Conservation (phyloP, 2,329 filamentous ascomycete species). For the Raffaelea albimanens region DNA sequence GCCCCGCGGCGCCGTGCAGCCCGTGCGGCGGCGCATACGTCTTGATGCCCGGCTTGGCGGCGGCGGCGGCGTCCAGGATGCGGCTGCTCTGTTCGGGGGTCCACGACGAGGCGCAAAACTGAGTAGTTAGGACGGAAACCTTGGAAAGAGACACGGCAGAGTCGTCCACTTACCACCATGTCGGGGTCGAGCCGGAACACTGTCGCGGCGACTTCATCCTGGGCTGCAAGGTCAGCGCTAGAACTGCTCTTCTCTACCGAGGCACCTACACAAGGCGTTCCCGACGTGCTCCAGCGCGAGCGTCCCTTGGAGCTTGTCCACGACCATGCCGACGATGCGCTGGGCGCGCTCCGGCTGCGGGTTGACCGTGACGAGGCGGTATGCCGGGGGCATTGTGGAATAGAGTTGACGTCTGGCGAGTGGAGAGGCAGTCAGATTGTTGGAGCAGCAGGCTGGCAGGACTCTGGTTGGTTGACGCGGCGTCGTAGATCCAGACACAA, state of each 20-base stretch:
- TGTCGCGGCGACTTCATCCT: neutral
- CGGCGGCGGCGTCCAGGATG: conserved; percentile 1
- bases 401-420: neutral
- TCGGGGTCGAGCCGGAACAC: conserved; percentile 4
- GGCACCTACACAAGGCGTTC: conserved; percentile 46
- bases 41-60: neutral
- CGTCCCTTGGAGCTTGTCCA: conserved; percentile 49
- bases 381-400: conserved; percentile 22
- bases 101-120: conserved; percentile 9
- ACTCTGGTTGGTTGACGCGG: too few species aligned
- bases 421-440: too few species aligned
- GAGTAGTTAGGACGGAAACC: neutral
- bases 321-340: conserved; percentile 49
- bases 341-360: conserved; percentile 57
- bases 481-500: too few species aligned
- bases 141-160: neutral
- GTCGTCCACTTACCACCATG: conserved; percentile 2
- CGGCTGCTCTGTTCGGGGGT: conserved; percentile 2
- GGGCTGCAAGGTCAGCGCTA: neutral
- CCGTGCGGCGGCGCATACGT: conserved; percentile 6
- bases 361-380: conserved; percentile 58
- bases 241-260: neutral
- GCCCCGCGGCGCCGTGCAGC: conserved; percentile 2
- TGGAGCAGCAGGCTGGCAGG: too few species aligned
- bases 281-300: conserved; percentile 54